A percentile compares a stretch with the other conserved stretches of the same genome.
phyloP scores from a whole-genome alignment of 2,329 filamentous ascomycete genomes.

The Plectosphaerella plurivora region DNA sequence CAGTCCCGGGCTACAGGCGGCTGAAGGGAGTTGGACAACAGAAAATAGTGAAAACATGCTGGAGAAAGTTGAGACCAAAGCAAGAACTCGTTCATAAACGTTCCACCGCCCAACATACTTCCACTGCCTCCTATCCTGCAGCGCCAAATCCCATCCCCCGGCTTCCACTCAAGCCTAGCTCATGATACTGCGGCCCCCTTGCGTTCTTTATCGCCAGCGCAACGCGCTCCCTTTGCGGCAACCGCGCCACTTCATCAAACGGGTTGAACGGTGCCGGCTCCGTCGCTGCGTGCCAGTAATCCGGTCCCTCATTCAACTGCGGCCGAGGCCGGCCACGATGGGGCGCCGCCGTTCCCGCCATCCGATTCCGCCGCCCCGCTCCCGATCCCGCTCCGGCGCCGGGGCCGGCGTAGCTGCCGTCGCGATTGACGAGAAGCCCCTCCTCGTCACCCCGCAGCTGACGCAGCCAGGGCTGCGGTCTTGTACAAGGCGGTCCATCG shows the following conservation, averaged over 20 bases:
- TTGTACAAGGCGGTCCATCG: neutral
- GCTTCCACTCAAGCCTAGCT: neutral
- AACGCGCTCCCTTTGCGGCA: neutral
- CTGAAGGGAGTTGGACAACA: neutral
- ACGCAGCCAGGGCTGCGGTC: neutral
- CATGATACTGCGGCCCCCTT: neutral
- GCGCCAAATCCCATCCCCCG: no score
- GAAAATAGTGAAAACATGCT: no score
- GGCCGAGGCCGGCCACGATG: neutral
- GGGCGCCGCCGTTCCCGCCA: neutral
- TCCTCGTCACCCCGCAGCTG: neutral
- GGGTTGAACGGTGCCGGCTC: neutral
- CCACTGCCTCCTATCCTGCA: no score
- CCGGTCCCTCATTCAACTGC: neutral
- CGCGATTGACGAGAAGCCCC: neutral
- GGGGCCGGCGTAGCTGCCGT: neutral
- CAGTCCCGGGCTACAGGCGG: neutral
- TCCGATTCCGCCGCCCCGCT: neutral
- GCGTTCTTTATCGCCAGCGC: neutral
- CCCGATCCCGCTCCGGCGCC: no score
- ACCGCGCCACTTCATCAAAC: neutral
- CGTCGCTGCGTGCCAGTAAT: neutral
- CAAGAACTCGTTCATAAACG: no score
- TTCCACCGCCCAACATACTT: no score
- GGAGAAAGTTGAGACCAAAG: no score